These are phyloP conservation scores for Phytophthora citrophthora DNA, from an alignment of 352 stramenopile species.

Conservation along the genomic window DNA sequence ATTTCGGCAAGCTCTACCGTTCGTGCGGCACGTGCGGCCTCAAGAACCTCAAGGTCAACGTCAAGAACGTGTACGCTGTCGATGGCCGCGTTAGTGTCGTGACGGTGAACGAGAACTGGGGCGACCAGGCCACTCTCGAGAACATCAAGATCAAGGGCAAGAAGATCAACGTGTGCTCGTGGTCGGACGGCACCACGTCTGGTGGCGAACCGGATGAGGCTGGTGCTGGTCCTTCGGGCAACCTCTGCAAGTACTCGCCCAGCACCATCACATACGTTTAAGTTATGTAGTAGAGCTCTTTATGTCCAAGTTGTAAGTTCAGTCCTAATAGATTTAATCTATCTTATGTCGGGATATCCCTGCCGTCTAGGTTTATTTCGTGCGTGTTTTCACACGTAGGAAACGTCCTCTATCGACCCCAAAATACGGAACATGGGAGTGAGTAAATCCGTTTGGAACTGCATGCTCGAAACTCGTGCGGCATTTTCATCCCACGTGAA, in stretches of 20 bases:
- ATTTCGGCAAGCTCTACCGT: conserved; percentile 30
- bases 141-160: conserved; percentile 52
- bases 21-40: conserved; percentile 25
- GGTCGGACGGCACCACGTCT: conserved; percentile 25
- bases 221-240: conserved; percentile 18
- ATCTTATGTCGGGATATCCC: not conserved
- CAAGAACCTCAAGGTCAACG: conserved; percentile 25
- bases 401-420: not conserved
- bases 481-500: not conserved
- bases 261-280: conserved; percentile 30
- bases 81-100: conserved; percentile 38
- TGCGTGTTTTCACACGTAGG: not conserved
- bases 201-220: conserved; percentile 26
- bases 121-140: conserved; percentile 45
- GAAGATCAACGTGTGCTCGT: conserved; percentile 32
- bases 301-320: not conserved
- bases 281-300: not conserved
- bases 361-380: not conserved
- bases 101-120: conserved; percentile 53
- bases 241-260: conserved; percentile 35
- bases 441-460: not conserved
- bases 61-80: conserved; percentile 33
- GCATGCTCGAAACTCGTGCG: not conserved
- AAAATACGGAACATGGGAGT: not conserved
- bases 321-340: too few relatives aligned